phyloP scores from a whole-genome alignment of 202 grass and related monocot species.

The Dendrocalamus latiflorus region DNA sequence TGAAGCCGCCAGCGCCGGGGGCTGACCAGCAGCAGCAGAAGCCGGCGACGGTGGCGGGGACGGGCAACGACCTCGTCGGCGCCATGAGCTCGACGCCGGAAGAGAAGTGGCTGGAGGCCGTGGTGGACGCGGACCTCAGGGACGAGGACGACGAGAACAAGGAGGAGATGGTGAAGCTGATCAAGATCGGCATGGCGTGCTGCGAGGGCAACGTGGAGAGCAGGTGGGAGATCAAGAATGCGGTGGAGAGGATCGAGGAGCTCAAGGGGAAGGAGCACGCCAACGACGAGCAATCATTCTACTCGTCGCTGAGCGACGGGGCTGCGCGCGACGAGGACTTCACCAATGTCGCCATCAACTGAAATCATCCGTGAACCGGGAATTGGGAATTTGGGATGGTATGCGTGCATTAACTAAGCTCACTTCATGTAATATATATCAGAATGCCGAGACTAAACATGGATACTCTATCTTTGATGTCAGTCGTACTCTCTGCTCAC shows the following conservation, averaged over 20 bases:
- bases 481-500: too few relatives aligned
- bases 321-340: constrained; percentile 26
- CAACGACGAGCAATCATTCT: constrained; percentile 20
- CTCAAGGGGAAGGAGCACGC: constrained; percentile 26
- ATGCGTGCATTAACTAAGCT: not conserved
- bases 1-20: not conserved
- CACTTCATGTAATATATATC: not conserved
- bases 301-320: constrained; percentile 22
- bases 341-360: constrained; percentile 33
- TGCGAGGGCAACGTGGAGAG: constrained; percentile 51
- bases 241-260: constrained; percentile 57
- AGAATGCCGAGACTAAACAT: not conserved
- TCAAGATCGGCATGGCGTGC: constrained; percentile 66
- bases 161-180: constrained; percentile 63
- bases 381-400: not conserved
- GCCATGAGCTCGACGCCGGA: constrained; percentile 30
- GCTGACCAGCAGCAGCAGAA: not conserved
- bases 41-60: not conserved
- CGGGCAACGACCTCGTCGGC: constrained; percentile 18
- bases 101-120: constrained; percentile 36
- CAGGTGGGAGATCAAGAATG: constrained; percentile 63
- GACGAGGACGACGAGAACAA: not conserved
- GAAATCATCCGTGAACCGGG: not conserved
- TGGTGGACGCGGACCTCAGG: constrained; percentile 45
- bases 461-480: not conserved